Conservation (phyloP, 306 rosid genomes). For the Glycine soja region DNA sequence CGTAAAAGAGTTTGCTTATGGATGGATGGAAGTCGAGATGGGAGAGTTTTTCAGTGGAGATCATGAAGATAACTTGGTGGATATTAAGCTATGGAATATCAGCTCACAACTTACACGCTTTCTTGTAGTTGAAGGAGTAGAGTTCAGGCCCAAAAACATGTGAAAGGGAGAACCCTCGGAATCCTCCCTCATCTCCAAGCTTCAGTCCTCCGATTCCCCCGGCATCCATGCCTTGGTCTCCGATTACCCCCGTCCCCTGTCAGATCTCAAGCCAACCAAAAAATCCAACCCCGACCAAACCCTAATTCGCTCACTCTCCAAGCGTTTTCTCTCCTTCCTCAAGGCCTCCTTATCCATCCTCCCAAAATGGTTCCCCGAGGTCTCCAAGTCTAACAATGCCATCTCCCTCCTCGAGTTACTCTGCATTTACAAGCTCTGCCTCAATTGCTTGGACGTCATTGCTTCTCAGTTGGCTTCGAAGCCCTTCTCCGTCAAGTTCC, state of each 20-base stretch:
- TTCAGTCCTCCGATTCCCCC: conserved; percentile 56
- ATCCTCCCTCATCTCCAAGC: conserved; percentile 61
- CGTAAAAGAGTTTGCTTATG: too few species aligned
- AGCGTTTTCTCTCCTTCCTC: conserved; percentile 65
- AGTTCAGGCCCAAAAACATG: too few species aligned
- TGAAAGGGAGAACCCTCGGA: too few species aligned
- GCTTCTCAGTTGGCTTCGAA: conserved; percentile 69
- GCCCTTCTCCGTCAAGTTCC: conserved; percentile 60
- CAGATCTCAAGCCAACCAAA: conserved; percentile 51
- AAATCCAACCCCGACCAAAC: conserved; percentile 48
- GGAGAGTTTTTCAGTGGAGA: too few species aligned
- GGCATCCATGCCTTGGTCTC: conserved; percentile 55
- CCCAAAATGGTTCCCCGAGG: conserved; percentile 71
- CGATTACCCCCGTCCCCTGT: conserved; percentile 62
- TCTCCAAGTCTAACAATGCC: conserved; percentile 45
- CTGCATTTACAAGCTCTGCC: conserved; percentile 61
- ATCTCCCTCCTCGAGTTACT: conserved; percentile 56
- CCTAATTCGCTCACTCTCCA: conserved; percentile 68
- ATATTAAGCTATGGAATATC: too few species aligned
- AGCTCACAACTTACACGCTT: too few species aligned
- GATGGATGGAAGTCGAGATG: too few species aligned
- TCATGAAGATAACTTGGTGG: too few species aligned
- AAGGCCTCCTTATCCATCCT: conserved; percentile 60
- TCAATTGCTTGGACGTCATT: conserved; percentile 64
- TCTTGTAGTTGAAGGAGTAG: too few species aligned